Conservation (phyloP, 192 early-diverging fungal genomes). For the Rhizophlyctis rosea region DNA sequence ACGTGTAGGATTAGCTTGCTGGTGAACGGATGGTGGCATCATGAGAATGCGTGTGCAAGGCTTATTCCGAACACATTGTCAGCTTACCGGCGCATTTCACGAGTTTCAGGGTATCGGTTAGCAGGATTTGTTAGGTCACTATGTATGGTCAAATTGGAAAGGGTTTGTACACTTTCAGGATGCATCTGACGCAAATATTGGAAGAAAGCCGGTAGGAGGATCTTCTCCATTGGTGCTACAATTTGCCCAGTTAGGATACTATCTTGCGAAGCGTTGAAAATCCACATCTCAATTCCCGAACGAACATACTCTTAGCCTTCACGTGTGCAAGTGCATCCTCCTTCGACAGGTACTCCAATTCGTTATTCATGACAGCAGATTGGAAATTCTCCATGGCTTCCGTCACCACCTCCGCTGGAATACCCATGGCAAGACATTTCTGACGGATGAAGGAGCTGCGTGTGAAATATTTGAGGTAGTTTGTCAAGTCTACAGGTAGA, state of each 20-base stretch:
- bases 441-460: neutral
- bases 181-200: conserved; percentile 19
- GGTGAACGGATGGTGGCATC: neutral
- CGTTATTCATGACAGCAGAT: neutral
- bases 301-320: conserved; percentile 14
- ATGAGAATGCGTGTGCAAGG: neutral
- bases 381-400: conserved; percentile 4
- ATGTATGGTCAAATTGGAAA: conserved; percentile 41
- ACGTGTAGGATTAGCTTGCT: conserved; percentile 89
- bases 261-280: no score
- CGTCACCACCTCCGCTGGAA: neutral
- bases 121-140: conserved; percentile 75
- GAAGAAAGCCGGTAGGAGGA: conserved; percentile 35
- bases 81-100: conserved; percentile 66
- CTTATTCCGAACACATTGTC: no score
- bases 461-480: conserved; percentile 4
- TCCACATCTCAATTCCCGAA: no score
- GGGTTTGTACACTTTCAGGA: conserved; percentile 2
- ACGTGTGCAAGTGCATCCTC: conserved; percentile 15
- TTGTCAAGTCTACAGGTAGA: conserved; percentile 10
- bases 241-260: no score
- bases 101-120: conserved; percentile 74
- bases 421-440: conserved; percentile 14
- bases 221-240: conserved; percentile 28
- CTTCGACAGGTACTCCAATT: neutral